Base-by-base conservation (phyloP, 129 eudicot genomes). In the Pseudognaphalium luteoalbum region DNA sequence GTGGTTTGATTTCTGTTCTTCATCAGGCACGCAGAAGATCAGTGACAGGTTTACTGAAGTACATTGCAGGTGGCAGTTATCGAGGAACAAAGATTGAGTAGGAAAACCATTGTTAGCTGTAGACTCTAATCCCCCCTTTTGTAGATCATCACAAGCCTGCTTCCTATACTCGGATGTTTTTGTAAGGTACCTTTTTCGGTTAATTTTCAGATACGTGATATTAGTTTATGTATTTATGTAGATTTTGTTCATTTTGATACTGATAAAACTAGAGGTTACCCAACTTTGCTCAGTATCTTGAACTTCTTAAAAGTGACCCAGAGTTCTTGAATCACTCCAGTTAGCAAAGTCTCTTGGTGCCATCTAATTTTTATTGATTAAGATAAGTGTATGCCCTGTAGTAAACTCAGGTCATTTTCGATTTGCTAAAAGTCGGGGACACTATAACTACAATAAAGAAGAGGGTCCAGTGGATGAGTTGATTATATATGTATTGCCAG, bases 1-100 rank as follows among this genome's bases (percentile, higher is more conserved):
- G 66, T 9, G 17, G 52, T 3, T 21, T 60, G 33, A 60, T 60
- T 60, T 60, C 6, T 0, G 30, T 44, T 63, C 37, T 62, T 62
- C 37, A 71, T 71, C 57, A 25, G n/a, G 44, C n/a, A 3, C 76
- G 20, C 66, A 19, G 64, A 71, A 30, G 75, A 54, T 54, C 19
- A 52, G 17, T 29, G 30, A 44, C 12, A 9, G 64, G 76, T 32
- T 71, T 6, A 6, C 41, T 6, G 7, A 70, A 17, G 28, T 47
- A 5, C 29, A 42, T 58, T 70, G 74, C 74, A 2, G 33, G 29
- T 70, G 61, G 52, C 65, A 11, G 30, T 16, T 52, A 54, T 52
- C 2, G 22, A 39, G 30, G 51, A 19, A 14, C 35, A 33, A 34
- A 54, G 20, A n/a, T 1, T 17, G 59, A 54, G 59, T 17, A 15